Conservation (phyloP, 2,329 filamentous ascomycete genomes). For the Diplodia scrobiculata region DNA sequence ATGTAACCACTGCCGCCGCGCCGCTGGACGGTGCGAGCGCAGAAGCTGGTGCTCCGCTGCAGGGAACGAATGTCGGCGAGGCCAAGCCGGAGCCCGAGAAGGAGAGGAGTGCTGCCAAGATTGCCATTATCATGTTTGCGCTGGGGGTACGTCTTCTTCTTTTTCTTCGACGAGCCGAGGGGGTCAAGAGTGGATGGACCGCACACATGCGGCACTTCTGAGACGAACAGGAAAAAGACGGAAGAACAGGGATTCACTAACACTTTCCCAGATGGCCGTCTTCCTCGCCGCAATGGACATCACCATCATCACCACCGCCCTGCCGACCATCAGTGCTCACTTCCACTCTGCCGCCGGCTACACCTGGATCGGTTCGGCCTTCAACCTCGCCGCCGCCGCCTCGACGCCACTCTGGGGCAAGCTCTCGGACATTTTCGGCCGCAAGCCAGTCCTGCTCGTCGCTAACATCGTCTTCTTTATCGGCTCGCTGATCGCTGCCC, state of each 20-base stretch:
- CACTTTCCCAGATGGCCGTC: conserved; percentile 52
- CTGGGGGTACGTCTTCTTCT: conserved; percentile 39
- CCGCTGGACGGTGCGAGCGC: neutral
- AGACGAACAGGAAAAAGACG: neutral
- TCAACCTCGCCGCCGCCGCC: conserved; percentile 45
- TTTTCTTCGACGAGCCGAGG: too few relatives aligned
- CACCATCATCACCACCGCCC: conserved; percentile 64
- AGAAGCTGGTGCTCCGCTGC: neutral
- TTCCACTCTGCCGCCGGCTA: conserved; percentile 56
- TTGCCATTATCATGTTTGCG: conserved; percentile 54
- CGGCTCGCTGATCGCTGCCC: conserved; percentile 62
- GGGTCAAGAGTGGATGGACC: too few relatives aligned
- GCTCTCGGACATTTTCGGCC: conserved; percentile 45
- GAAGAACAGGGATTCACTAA: conserved; percentile 3
- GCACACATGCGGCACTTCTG: too few relatives aligned
- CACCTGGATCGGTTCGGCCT: conserved; percentile 55
- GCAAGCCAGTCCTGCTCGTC: conserved; percentile 42
- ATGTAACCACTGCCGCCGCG: neutral
- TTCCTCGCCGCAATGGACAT: conserved; percentile 64
- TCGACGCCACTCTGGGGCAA: conserved; percentile 49
- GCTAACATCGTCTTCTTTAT: conserved; percentile 59
- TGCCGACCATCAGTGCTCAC: conserved; percentile 61
- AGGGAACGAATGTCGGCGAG: neutral
- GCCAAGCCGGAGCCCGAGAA: conserved; percentile 30
- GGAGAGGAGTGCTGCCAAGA: conserved; percentile 46